Percentiles rank a stretch among this genome's conserved stretches.
These are phyloP conservation scores for Neocallimastix lanati DNA, from an alignment of 192 early-diverging fungal species.

Conservation along the genomic window DNA sequence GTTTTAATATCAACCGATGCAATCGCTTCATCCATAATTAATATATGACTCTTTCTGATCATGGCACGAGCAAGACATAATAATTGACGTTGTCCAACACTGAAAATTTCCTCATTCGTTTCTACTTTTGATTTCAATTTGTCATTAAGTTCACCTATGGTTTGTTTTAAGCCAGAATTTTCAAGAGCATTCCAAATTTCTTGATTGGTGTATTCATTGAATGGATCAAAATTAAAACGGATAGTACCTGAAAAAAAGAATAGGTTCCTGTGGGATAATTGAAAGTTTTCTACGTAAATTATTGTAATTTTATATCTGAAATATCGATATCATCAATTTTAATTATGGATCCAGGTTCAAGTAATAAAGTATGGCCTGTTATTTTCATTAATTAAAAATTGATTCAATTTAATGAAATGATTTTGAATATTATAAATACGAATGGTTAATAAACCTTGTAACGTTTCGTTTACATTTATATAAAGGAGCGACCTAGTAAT, in stretches of 20 bases:
- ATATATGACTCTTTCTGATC: slow-evolving; percentile 11
- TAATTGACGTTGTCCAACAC: slow-evolving; percentile 69
- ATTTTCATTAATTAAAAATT: slow-evolving; percentile 34
- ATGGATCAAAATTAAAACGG: slow-evolving; percentile 33
- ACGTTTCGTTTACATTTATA: slow-evolving; percentile 67
- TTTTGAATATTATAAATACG: slow-evolving; percentile 36
- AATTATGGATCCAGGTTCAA: slow-evolving; percentile 24
- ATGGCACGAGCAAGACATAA: slow-evolving; percentile 62
- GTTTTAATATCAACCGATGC: slow-evolving; percentile 54
- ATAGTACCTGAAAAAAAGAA: slow-evolving; percentile 25
- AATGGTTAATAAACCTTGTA: slow-evolving; percentile 51
- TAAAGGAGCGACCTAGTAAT: slow-evolving; percentile 54
- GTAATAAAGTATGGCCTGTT: slow-evolving; percentile 46
- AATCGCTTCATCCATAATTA: slow-evolving; percentile 1
- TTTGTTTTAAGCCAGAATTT: slow-evolving; percentile 1
- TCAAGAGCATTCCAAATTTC: slow-evolving; percentile 54
- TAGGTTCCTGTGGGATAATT: slow-evolving; percentile 59
- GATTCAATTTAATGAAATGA: slow-evolving; percentile 32
- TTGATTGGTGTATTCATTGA: slow-evolving; percentile 17
- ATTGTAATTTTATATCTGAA: slow-evolving; percentile 23
- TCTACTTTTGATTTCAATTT: slow-evolving; percentile 56
- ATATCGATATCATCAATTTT: slow-evolving; percentile 50
- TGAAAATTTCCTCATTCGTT: slow-evolving; percentile 70
- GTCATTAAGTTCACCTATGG: slow-evolving; percentile 6
- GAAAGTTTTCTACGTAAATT: slow-evolving; percentile 55